phyloP scores from a whole-genome alignment of 2,329 filamentous ascomycete species.

The Alternaria dauci region DNA sequence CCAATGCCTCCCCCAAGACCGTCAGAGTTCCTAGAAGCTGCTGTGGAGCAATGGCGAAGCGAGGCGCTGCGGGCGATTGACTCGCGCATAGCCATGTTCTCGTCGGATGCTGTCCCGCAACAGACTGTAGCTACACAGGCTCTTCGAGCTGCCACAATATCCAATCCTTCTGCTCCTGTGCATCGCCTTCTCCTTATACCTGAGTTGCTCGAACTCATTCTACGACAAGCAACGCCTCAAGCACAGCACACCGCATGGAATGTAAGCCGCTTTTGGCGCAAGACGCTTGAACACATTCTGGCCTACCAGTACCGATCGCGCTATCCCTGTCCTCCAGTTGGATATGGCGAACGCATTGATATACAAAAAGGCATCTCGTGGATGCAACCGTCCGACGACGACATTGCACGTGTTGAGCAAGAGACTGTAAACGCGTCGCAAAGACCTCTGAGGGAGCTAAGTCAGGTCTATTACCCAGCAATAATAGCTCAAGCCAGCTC shows the following conservation, averaged over 20 bases:
- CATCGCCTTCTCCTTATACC: conserved; percentile 5
- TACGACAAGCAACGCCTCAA: neutral
- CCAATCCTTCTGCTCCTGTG: neutral
- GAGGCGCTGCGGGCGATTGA: neutral
- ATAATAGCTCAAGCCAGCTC: neutral
- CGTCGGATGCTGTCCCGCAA: neutral
- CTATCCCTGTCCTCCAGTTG: neutral
- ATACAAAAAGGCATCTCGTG: neutral
- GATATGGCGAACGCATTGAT: neutral
- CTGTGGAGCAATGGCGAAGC: conserved; percentile 4
- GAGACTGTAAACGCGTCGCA: neutral
- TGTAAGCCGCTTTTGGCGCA: neutral
- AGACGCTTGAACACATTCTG: neutral
- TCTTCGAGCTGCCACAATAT: neutral
- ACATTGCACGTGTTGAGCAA: neutral
- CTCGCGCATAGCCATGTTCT: neutral
- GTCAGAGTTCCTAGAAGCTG: neutral
- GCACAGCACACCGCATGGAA: conserved; percentile 4
- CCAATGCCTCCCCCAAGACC: neutral
- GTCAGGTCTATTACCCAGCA: neutral
- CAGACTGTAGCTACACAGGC: neutral
- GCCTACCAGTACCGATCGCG: neutral
- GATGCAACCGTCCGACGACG: neutral
- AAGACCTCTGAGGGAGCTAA: neutral
- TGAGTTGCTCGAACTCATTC: neutral